These are phyloP conservation scores for Favolaschia claudopus DNA, from an alignment of 768 basidiomycete genomes.

Conservation along the genomic window DNA sequence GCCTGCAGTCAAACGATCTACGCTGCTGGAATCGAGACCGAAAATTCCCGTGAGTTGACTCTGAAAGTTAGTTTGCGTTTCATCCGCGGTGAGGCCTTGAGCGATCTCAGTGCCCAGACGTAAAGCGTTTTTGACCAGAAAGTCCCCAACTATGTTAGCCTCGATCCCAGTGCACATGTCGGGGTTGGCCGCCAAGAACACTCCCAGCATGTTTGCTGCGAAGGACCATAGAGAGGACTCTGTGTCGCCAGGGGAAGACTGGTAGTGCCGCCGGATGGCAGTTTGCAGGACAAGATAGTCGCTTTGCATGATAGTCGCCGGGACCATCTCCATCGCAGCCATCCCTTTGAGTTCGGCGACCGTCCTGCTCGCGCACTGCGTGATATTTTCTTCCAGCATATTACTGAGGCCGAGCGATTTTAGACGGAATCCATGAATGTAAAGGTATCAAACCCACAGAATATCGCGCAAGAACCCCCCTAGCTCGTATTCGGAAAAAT, in stretches of 20 bases:
- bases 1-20: neutral
- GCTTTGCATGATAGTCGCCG: slow-evolving; percentile 3
- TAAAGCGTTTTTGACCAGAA: neutral
- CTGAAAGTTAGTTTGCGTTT: neutral
- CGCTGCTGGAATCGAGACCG: neutral
- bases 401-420: neutral
- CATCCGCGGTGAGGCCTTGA: neutral
- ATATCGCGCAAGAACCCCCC: neutral
- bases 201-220: too few species aligned
- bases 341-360: slow-evolving; percentile 1
- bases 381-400: slow-evolving; percentile 11
- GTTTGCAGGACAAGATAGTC: slow-evolving; percentile 7
- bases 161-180: too few species aligned
- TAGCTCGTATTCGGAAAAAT: slow-evolving; percentile 14
- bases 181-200: too few species aligned
- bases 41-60: neutral
- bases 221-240: neutral
- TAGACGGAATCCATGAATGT: neutral
- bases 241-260: neutral
- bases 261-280: slow-evolving; percentile 3
- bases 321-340: slow-evolving; percentile 7
- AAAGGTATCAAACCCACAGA: neutral
- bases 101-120: neutral
- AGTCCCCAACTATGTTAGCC: neutral
- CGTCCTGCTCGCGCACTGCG: neutral